phyloP scores from a whole-genome alignment of 345 rosid genomes.

The Populus simonii region DNA sequence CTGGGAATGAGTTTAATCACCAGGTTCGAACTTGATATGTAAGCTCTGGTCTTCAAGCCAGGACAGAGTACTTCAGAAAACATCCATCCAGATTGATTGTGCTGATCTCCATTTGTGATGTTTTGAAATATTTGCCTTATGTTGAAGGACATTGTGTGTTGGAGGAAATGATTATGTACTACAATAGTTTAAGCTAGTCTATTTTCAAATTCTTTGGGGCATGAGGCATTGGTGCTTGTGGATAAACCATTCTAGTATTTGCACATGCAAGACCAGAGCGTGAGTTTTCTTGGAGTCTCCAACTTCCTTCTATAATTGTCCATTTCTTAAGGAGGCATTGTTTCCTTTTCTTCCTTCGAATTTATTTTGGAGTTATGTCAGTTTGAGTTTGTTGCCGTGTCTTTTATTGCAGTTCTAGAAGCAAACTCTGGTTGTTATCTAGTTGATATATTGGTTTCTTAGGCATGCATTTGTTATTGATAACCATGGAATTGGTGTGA shows the following conservation, averaged over 20 bases:
- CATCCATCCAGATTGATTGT: background rate
- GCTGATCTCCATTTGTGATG: background rate
- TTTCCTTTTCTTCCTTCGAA: background rate
- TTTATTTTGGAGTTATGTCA: background rate
- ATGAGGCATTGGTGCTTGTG: background rate
- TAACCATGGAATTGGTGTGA: conserved; percentile 6
- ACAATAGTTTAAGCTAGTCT: background rate
- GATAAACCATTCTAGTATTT: background rate
- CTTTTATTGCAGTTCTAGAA: conserved; percentile 4
- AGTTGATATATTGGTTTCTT: conserved; percentile 16
- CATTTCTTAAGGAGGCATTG: background rate
- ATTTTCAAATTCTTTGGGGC: background rate
- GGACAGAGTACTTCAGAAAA: background rate
- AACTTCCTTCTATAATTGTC: background rate
- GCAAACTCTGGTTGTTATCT: conserved; percentile 14
- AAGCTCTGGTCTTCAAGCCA: background rate
- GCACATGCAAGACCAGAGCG: background rate
- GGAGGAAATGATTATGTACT: background rate
- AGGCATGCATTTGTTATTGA: background rate
- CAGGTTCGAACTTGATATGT: background rate
- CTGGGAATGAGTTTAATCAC: background rate
- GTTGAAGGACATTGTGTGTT: background rate
- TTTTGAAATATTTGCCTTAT: background rate
- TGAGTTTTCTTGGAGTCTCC: background rate
- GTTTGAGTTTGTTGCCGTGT: background rate